Conservation (phyloP, 257 asterid species). For the Phtheirospermum japonicum region DNA sequence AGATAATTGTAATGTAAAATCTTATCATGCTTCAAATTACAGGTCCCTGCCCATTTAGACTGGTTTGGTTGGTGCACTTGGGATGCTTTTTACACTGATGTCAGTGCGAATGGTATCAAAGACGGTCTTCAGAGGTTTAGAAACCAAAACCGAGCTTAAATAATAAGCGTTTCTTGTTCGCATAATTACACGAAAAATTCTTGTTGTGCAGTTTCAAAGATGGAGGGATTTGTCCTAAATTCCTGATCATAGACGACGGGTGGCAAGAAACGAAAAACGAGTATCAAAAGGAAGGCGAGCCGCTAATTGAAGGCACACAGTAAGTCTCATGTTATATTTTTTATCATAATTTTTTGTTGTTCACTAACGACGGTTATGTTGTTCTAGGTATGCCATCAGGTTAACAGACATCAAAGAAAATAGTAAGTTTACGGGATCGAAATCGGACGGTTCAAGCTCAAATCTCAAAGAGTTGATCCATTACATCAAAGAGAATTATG, state of each 20-base stretch:
- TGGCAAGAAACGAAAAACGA: slow-evolving; percentile 60
- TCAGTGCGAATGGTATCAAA: slow-evolving; percentile 39
- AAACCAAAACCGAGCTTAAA: not conserved
- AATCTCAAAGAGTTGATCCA: slow-evolving; percentile 35
- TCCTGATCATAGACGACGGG: slow-evolving; percentile 63
- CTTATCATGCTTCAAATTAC: slow-evolving; percentile 9
- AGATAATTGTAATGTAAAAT: not conserved
- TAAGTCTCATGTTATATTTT: slow-evolving; percentile 38
- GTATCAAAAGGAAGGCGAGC: slow-evolving; percentile 41
- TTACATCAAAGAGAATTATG: slow-evolving; percentile 39
- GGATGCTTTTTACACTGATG: slow-evolving; percentile 47
- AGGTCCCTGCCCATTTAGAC: slow-evolving; percentile 43
- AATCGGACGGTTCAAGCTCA: slow-evolving; percentile 24
- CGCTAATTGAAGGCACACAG: slow-evolving; percentile 42
- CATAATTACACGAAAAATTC: not conserved
- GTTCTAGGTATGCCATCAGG: slow-evolving; percentile 42
- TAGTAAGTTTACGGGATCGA: slow-evolving; percentile 37
- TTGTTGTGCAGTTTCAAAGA: slow-evolving; percentile 37
- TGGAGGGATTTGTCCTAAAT: slow-evolving; percentile 48
- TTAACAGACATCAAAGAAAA: slow-evolving; percentile 43
- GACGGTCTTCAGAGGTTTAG: slow-evolving; percentile 45
- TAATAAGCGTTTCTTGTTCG: not conserved
- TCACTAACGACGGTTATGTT: slow-evolving; percentile 2
- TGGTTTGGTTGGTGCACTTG: slow-evolving; percentile 52
- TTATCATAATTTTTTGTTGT: slow-evolving; percentile 1